Evolutionary conservation across 495 filamentous ascomycete genomes (phyloP).

Genomic region (Penicillium ucsense): DNA sequence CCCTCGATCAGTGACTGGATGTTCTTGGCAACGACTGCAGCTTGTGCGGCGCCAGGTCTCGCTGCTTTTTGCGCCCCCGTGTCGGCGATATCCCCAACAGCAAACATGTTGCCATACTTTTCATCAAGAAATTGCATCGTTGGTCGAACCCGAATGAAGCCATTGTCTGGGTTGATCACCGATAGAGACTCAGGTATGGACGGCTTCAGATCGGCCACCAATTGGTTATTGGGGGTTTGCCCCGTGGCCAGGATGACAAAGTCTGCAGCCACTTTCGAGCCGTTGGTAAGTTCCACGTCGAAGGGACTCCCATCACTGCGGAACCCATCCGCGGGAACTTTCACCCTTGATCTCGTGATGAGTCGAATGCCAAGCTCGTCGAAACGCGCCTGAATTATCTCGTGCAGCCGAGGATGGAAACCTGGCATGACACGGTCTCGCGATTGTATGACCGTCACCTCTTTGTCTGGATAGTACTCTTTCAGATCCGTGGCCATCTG

Average conservation of each 20-base stretch:
- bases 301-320: constrained; percentile 19
- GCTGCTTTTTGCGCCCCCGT: constrained; percentile 48
- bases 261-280: constrained; percentile 21
- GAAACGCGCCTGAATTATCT: constrained; percentile 32
- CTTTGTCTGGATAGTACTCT: constrained; percentile 46
- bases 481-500: constrained; percentile 54
- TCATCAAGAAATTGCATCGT: constrained; percentile 47
- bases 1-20: constrained; percentile 40
- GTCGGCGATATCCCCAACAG: constrained; percentile 52
- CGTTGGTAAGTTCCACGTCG: constrained; percentile 25
- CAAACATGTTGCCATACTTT: constrained; percentile 43
- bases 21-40: constrained; percentile 42
- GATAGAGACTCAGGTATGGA: constrained; percentile 12
- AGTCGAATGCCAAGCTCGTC: constrained; percentile 29
- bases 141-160: constrained; percentile 41
- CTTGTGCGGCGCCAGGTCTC: constrained; percentile 42
- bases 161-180: constrained; percentile 38
- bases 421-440: constrained; percentile 40
- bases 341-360: constrained; percentile 27
- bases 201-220: constrained; percentile 34
- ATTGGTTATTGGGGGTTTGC: constrained; percentile 45
- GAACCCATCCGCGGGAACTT: constrained; percentile 22
- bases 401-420: constrained; percentile 42
- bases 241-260: constrained; percentile 46
- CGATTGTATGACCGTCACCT: constrained; percentile 49